A percentile compares a stretch with the other conserved stretches of the same genome.
Evolutionary conservation across 768 basidiomycete genomes (phyloP).

Genomic region (Hirschioporus abietinus): DNA sequence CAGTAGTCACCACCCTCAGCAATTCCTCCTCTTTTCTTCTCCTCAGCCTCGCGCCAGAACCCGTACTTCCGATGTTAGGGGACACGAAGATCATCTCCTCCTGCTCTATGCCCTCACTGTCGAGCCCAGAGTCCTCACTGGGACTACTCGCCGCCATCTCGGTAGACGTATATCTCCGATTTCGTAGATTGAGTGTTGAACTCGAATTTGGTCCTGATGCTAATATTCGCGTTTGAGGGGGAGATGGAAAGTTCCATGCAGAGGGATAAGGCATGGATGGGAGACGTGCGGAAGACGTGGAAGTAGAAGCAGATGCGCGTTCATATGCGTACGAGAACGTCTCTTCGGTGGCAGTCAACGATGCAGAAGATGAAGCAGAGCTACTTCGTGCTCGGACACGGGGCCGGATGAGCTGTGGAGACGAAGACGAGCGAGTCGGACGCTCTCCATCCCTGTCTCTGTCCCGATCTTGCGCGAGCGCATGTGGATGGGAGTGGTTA

Average conservation of each 20-base stretch:
- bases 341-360: neutral
- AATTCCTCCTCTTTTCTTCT: slow-evolving; percentile 17
- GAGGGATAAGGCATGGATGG: neutral
- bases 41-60: slow-evolving; percentile 6
- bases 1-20: slow-evolving; percentile 48
- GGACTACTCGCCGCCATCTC: neutral
- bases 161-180: neutral
- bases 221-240: neutral
- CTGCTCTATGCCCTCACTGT: neutral
- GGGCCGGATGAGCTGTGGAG: neutral
- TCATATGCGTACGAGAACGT: neutral
- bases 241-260: neutral
- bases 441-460: neutral
- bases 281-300: neutral
- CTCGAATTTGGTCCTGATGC: neutral
- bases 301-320: neutral
- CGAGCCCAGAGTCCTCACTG: neutral
- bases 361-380: neutral
- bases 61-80: neutral
- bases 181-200: neutral
- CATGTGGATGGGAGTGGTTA: neutral
- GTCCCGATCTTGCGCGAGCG: neutral
- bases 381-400: neutral
- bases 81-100: neutral
- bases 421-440: neutral